Base-by-base conservation (phyloP, 2,329 filamentous ascomycete species). In the Fusarium torulosum region DNA sequence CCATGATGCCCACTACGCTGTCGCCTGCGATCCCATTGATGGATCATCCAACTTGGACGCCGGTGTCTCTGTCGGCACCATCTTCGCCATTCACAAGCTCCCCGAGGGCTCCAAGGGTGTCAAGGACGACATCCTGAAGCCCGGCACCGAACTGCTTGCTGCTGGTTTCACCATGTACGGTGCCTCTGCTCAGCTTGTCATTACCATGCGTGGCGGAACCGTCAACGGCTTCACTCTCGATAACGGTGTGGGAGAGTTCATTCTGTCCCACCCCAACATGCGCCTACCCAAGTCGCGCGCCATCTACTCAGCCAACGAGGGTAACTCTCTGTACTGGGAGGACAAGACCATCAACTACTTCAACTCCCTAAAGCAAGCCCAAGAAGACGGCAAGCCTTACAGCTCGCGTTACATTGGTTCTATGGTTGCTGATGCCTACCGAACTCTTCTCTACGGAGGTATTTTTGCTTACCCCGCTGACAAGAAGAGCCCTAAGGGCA, bases 161-260 rank as follows among this genome's bases (percentile, higher is more conserved):
- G 90, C 93, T 21, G 96, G 96, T n/a, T 99, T 99, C 86, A 99
- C 96, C 81, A 99, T 99, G 96, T 99, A 99, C 82, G 96, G 96
- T 76, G 96, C 96, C 72, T 97, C 94, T 4, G 90, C 96, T 6
- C 95, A 98, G 83, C 86, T 99, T 44, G 96, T 99, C 75, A 91
- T 99, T 77, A 99, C 96, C 72, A 97, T 98, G 94, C 92, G 91
- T 81, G 93, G 90, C 71, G 92, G 94, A 68, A 87, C 83, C 65
- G 96, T 99, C 81, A 97, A 98, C 81, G 96, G 96, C 75, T 99
- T 99, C 86, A 99, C 96, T 25, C 89, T 99, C 75, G 96, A 99
- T 83, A 96, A 92, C 79, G 92, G 94, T 19, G 89, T 99, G 49
- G 96, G 96, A 82, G 96, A 99, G 85, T 99, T 99, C 84, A 99